A percentile compares a stretch with the other conserved stretches of the same genome.
These are phyloP conservation scores for Coemansia sp. DNA, from an alignment of 192 early-diverging fungal genomes.

Conservation along the genomic window DNA sequence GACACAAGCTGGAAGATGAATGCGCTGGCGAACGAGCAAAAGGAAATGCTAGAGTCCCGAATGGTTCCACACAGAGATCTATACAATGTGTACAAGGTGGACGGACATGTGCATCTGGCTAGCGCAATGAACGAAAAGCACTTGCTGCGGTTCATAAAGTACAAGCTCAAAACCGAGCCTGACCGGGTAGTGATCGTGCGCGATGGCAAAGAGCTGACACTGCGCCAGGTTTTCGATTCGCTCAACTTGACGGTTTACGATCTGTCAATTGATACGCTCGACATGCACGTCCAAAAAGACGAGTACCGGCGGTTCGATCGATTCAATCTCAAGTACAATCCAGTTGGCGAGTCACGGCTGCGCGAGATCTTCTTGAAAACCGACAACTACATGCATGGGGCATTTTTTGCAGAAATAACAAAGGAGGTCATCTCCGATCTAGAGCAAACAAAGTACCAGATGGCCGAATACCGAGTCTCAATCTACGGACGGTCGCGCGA, in stretches of 20 bases:
- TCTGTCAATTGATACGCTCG: conserved; percentile 91
- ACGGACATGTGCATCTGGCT: conserved; percentile 90
- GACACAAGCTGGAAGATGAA: conserved; percentile 94
- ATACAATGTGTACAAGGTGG: conserved; percentile 85
- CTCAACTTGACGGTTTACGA: conserved; percentile 91
- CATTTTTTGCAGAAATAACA: conserved; percentile 88
- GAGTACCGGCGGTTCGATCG: conserved; percentile 96
- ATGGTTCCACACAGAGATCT: conserved; percentile 75
- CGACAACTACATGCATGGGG: conserved; percentile 83
- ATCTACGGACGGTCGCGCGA: conserved; percentile 84
- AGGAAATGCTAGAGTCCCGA: conserved; percentile 89
- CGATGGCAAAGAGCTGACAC: conserved; percentile 77
- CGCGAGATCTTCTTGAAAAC: conserved; percentile 96
- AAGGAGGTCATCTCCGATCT: conserved; percentile 89
- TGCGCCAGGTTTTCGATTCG: conserved; percentile 83
- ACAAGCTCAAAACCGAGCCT: conserved; percentile 72
- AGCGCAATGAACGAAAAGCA: conserved; percentile 96
- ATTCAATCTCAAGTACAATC: conserved; percentile 96
- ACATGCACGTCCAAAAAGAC: conserved; percentile 96
- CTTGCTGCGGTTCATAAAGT: conserved; percentile 89
- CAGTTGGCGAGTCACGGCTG: conserved; percentile 91
- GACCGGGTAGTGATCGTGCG: conserved; percentile 82
- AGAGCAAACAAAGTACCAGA: conserved; percentile 92
- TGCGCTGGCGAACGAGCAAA: conserved; percentile 85
- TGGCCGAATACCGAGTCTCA: conserved; percentile 89